phyloP scores from a whole-genome alignment of 306 rosid genomes.

The Quillaja saponaria region DNA sequence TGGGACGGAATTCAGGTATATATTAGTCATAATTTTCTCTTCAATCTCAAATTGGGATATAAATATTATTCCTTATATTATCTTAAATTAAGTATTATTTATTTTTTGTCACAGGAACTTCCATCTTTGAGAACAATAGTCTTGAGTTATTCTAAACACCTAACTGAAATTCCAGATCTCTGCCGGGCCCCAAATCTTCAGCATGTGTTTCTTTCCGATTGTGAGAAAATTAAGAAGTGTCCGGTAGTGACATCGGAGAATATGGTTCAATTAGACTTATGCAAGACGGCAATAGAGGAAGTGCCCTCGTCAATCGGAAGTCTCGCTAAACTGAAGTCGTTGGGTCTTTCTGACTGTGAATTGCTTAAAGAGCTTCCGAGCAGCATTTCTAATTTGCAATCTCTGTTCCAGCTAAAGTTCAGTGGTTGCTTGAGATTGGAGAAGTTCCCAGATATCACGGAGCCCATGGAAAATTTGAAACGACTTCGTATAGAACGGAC shows the following conservation, averaged over 20 bases:
- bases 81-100: too few relatives aligned
- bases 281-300: background rate
- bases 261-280: slow-evolving; percentile 7
- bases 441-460: too few relatives aligned
- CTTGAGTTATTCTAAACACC: background rate
- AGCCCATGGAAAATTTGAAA: too few relatives aligned
- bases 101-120: slow-evolving; percentile 18
- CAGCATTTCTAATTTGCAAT: too few relatives aligned
- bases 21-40: background rate
- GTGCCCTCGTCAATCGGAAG: slow-evolving; percentile 25
- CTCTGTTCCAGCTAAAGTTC: too few relatives aligned
- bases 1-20: slow-evolving; percentile 34
- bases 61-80: too few relatives aligned
- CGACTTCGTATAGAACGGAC: too few relatives aligned
- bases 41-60: background rate
- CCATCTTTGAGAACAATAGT: background rate
- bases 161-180: slow-evolving; percentile 16
- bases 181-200: slow-evolving; percentile 24
- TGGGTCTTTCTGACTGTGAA: background rate
- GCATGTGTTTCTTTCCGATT: slow-evolving; percentile 24
- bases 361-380: too few relatives aligned
- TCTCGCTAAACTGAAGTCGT: slow-evolving; percentile 1
- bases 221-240: slow-evolving; percentile 8
- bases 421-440: too few relatives aligned
- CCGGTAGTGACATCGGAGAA: slow-evolving; percentile 22